phyloP scores from a whole-genome alignment of 805 yeast species.

The Yarrowia osloensis region DNA sequence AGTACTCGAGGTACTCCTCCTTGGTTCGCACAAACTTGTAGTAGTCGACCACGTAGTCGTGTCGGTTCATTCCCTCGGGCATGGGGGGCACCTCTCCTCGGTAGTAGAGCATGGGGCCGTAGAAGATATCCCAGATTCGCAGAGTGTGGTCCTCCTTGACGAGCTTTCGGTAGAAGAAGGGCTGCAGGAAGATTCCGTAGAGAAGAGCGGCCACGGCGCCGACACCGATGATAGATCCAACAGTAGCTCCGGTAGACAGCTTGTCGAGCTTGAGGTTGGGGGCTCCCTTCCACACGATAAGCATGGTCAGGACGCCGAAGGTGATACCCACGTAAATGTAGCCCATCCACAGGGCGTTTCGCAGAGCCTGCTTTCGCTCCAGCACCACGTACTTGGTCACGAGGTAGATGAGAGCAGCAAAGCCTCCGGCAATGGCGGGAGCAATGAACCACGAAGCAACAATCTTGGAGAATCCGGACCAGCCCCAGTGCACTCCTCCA shows the following conservation, averaged over 20 bases:
- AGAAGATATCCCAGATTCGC: slow-evolving; percentile 54
- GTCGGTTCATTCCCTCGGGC: slow-evolving; percentile 51
- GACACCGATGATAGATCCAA: slow-evolving; percentile 64
- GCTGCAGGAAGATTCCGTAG: slow-evolving; percentile 58
- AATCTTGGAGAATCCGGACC: slow-evolving; percentile 63
- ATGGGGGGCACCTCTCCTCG: slow-evolving; percentile 65
- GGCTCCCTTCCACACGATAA: slow-evolving; percentile 80
- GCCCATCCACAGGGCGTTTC: slow-evolving; percentile 58
- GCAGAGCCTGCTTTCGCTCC: slow-evolving; percentile 57
- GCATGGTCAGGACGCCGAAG: slow-evolving; percentile 67
- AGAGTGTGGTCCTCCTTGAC: slow-evolving; percentile 68
- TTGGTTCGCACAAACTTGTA: slow-evolving; percentile 44
- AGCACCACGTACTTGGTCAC: slow-evolving; percentile 61
- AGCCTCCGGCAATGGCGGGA: slow-evolving; percentile 65
- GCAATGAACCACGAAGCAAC: slow-evolving; percentile 83
- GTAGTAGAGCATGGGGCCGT: slow-evolving; percentile 63
- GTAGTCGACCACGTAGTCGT: slow-evolving; percentile 58
- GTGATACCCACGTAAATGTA: slow-evolving; percentile 64
- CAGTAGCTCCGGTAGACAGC: slow-evolving; percentile 54
- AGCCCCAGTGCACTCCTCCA: slow-evolving; percentile 66
- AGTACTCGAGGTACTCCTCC: slow-evolving; percentile 26
- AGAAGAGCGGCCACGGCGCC: slow-evolving; percentile 58
- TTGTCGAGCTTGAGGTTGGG: slow-evolving; percentile 62
- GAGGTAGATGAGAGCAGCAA: slow-evolving; percentile 61
- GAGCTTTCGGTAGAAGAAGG: slow-evolving; percentile 62